Evolutionary conservation across 805 yeast species (phyloP), one percentile per base, ranked within the genome.

Genomic region (Metschnikowia koreensis): DNA sequence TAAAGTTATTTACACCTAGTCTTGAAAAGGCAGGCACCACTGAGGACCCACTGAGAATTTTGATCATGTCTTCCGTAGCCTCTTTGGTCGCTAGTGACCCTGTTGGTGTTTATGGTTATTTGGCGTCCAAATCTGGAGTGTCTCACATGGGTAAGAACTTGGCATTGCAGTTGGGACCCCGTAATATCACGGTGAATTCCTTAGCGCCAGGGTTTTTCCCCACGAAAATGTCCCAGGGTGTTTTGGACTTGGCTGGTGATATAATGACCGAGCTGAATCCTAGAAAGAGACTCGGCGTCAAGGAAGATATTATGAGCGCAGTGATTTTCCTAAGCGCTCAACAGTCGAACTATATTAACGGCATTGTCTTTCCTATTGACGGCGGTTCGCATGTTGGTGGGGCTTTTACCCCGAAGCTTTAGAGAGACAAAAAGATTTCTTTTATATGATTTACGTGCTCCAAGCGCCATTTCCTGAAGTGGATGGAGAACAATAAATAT

Each of bases 181-280:
- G 75, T 41, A 80, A 86, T 68, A 80, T 86, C 60, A 85, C 82
- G 44, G 90, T 86, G 51, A 86, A 87, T 68, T 71, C 82, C 11
- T 66, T 86, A 56, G 89, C 90, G 7, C 92, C 92, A 0, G 93
- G 93, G 0, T 87, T 84, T 65, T 83, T 86, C 77, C 88, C 88
- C 17, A 77, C 86, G 16, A 86, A 83, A 67, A 86, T 86, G 91
- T 77, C 89, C 39, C 76, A 81, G 53, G 92, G 89, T 0, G 58
- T 86, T 44, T 69, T 87, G 44, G 79, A 73, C 38, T 70, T 67
- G 47, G 71, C 79, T 22, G 83, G 83, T 12, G 82, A 79, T 12
- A 31, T 62, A 0, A 70, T 84, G 74, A 59, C 56, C 12, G 74
- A 68, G 31, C 53, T 63, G 29, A 87, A 85, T 68, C 92, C 92